These are phyloP conservation scores for Leavenworthia alabamica DNA, from an alignment of 345 rosid species.

Conservation along the genomic window DNA sequence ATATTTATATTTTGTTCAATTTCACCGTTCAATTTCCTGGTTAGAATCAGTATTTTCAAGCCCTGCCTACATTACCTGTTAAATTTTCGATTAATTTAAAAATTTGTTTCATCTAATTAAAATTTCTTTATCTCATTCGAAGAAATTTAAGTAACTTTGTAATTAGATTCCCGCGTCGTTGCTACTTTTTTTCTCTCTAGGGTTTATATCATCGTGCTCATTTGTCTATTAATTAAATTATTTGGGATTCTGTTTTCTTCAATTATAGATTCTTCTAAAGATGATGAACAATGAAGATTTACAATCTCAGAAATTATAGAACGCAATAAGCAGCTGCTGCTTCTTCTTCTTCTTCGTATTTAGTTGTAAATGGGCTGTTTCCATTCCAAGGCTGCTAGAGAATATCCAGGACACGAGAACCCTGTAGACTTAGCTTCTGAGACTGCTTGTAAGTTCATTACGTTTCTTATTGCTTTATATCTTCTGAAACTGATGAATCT, in stretches of 20 bases:
- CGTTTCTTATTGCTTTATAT: no score
- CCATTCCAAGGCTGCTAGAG: conserved; percentile 60
- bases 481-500: no score
- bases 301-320: neutral
- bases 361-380: conserved; percentile 99
- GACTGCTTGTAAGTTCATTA: conserved; percentile 73
- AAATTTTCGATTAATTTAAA: neutral
- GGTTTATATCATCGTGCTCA: neutral
- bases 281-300: neutral
- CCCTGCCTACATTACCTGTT: conserved; percentile 14
- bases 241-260: neutral
- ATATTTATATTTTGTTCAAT: neutral
- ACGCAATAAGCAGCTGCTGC: no score
- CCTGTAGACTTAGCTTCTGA: conserved; percentile 84
- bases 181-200: neutral
- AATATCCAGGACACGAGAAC: conserved; percentile 69
- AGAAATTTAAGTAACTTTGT: neutral
- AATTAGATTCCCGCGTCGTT: neutral
- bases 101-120: neutral
- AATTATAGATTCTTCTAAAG: conserved; percentile 22
- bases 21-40: neutral
- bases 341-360: no score
- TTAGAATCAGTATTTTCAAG: neutral
- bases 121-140: neutral
- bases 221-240: neutral